Conservation (phyloP, 1,284 basidiomycete genomes). For the Ceratobasidium papillatum region DNA sequence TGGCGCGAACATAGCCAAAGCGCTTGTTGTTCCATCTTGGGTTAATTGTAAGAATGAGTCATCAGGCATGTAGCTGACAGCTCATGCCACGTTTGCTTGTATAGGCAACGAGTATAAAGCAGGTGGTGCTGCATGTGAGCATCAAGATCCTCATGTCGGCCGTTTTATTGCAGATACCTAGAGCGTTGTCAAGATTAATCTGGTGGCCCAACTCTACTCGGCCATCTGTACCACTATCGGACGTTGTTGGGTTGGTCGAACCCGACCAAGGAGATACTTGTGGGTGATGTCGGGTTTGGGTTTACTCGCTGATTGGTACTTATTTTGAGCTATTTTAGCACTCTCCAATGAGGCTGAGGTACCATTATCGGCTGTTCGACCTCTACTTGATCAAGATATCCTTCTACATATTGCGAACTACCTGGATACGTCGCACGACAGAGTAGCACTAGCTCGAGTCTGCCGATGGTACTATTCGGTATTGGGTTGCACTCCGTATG, state of each 20-base stretch:
- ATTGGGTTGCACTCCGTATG: neutral
- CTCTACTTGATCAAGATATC: neutral
- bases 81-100: neutral
- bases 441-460: neutral
- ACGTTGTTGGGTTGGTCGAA: neutral
- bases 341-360: too few species aligned
- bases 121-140: neutral
- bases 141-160: neutral
- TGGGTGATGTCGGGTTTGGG: neutral
- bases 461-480: conserved; percentile 10
- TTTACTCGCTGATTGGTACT: too few species aligned
- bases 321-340: neutral
- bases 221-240: neutral
- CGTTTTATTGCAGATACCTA: neutral
- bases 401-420: neutral
- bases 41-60: too few species aligned
- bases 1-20: neutral
- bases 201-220: neutral
- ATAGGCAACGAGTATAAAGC: neutral
- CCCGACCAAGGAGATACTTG: neutral
- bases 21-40: neutral
- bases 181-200: neutral
- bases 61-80: too few species aligned
- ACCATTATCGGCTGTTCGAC: neutral
- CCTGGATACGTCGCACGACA: neutral